Conservation (phyloP, 305 asterid genomes). For the Fraxinus ornus region DNA sequence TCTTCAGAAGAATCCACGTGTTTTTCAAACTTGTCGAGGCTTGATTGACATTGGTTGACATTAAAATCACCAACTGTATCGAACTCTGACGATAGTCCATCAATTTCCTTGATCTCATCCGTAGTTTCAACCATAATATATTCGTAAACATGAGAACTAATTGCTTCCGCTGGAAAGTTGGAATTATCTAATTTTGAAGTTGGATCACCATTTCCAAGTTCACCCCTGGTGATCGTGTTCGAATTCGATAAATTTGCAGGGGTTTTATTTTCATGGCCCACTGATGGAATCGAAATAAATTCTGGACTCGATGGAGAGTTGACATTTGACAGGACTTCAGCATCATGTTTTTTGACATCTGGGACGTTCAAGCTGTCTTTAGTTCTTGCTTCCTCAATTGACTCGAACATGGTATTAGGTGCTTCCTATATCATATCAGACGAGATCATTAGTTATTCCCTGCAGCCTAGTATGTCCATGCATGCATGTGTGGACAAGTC, state of each 20-base stretch:
- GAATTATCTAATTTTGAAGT: background rate
- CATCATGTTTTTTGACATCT: slow-evolving; percentile 42
- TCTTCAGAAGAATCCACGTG: slow-evolving; percentile 32
- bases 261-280: slow-evolving; percentile 29
- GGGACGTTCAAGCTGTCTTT: slow-evolving; percentile 28
- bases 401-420: slow-evolving; percentile 30
- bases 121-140: slow-evolving; percentile 49
- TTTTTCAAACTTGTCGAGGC: slow-evolving; percentile 35
- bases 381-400: slow-evolving; percentile 32
- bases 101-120: slow-evolving; percentile 66
- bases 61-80: slow-evolving; percentile 83
- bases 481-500: background rate
- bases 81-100: slow-evolving; percentile 61
- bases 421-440: slow-evolving; percentile 54
- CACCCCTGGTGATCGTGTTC: slow-evolving; percentile 15
- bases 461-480: background rate
- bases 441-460: slow-evolving; percentile 14
- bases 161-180: slow-evolving; percentile 30
- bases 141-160: slow-evolving; percentile 38
- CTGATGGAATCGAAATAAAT: slow-evolving; percentile 33
- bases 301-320: background rate
- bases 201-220: slow-evolving; percentile 5
- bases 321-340: slow-evolving; percentile 28
- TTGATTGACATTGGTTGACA: slow-evolving; percentile 35
- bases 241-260: slow-evolving; percentile 23